A percentile compares a stretch with the other conserved stretches of the same genome.
phyloP scores from a whole-genome alignment of 352 stramenopile genomes.

The Paralagenidium karlingii region DNA sequence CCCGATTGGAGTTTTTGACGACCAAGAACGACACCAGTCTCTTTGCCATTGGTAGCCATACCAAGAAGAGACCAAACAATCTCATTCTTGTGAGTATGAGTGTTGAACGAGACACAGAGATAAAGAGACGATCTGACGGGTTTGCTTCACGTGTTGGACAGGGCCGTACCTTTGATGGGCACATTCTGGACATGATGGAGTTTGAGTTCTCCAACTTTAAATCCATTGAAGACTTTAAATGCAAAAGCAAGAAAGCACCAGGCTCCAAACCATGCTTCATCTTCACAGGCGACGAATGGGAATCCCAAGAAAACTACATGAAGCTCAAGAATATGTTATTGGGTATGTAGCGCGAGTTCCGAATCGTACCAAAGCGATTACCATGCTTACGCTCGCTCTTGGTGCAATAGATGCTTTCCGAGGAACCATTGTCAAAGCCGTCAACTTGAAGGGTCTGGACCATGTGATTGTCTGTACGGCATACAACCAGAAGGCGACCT shows the following conservation, averaged over 20 bases:
- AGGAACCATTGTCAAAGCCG: constrained; percentile 90
- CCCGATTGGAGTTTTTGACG: constrained; percentile 88
- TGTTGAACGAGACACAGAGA: neutral
- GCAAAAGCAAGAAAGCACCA: constrained; percentile 85
- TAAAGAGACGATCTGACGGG: no score
- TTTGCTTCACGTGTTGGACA: no score
- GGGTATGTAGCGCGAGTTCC: no score
- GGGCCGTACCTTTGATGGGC: constrained; percentile 95
- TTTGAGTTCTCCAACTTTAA: constrained; percentile 94
- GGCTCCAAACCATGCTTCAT: constrained; percentile 93
- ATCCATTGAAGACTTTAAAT: constrained; percentile 88
- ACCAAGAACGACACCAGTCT: constrained; percentile 97
- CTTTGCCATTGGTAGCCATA: constrained; percentile 94
- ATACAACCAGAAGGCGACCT: constrained; percentile 86
- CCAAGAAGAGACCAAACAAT: constrained; percentile 99
- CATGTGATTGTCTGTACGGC: constrained; percentile 96
- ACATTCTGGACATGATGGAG: constrained; percentile 98
- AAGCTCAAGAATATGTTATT: constrained; percentile 93
- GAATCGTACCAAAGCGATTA: no score
- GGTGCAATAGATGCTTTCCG: no score
- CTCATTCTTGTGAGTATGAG: constrained; percentile 74
- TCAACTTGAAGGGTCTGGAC: constrained; percentile 94
- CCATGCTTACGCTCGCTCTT: no score
- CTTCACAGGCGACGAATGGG: constrained; percentile 93
- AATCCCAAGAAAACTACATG: constrained; percentile 79